These are phyloP conservation scores for Moricandia moricandioides DNA, from an alignment of 345 rosid species.

Conservation along the genomic window DNA sequence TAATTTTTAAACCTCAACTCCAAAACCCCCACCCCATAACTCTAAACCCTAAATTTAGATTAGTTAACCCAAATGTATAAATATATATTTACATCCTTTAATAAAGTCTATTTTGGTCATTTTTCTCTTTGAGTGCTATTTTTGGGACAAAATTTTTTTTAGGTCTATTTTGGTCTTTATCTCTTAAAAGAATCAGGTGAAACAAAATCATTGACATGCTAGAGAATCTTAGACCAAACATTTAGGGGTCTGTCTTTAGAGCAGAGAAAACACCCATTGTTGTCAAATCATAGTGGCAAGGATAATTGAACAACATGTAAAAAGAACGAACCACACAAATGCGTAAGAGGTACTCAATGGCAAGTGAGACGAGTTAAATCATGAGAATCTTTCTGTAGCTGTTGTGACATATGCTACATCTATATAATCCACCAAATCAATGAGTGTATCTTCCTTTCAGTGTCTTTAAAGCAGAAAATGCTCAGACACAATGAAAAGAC, in stretches of 20 bases:
- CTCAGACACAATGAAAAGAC: constrained; percentile 1
- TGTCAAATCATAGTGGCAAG: constrained; percentile 31
- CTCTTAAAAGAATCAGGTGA: constrained; percentile 18
- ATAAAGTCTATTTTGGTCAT: no score
- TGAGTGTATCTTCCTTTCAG: constrained; percentile 20
- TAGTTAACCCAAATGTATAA: no score
- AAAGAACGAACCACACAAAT: neutral
- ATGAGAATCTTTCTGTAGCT: constrained; percentile 24
- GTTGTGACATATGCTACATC: constrained; percentile 17
- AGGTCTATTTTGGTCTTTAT: no score
- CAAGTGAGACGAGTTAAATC: constrained; percentile 5
- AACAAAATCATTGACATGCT: constrained; percentile 32
- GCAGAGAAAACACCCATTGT: constrained; percentile 13
- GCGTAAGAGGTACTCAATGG: constrained; percentile 30
- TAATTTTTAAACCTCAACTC: no score
- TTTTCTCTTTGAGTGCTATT: no score
- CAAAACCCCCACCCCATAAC: no score
- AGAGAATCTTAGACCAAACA: constrained; percentile 29
- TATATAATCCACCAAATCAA: constrained; percentile 3
- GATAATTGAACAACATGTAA: constrained; percentile 23
- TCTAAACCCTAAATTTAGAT: no score
- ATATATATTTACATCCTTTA: no score
- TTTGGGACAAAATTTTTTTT: no score
- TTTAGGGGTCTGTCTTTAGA: constrained; percentile 5
- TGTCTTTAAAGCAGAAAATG: constrained; percentile 15